Evolutionary conservation across 768 basidiomycete genomes (phyloP).

Genomic region (Megacollybia marginata): DNA sequence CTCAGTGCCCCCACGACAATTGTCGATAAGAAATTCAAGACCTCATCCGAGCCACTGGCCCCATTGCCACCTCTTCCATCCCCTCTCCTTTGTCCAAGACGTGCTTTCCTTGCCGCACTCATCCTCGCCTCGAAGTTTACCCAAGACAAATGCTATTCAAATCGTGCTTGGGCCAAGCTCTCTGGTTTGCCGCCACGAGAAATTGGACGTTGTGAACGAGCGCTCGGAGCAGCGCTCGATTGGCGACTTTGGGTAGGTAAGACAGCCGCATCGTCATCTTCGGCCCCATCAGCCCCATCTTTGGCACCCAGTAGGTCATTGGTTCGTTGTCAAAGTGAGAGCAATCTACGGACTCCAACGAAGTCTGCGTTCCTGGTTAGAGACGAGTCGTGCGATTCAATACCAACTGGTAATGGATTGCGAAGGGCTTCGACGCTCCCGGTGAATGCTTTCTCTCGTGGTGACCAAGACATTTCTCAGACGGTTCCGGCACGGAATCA

Average conservation of each 20-base stretch:
- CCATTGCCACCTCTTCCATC: conserved; percentile 49
- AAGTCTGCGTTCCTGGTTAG: conserved; percentile 16
- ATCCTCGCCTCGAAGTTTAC: conserved; percentile 90
- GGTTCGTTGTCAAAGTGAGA: conserved; percentile 46
- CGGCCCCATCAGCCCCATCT: conserved; percentile 11
- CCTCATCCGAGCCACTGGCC: conserved; percentile 7
- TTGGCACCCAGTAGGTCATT: conserved; percentile 27
- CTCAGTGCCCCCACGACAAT: conserved; percentile 11
- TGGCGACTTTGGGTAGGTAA: conserved; percentile 96
- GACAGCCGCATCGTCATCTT: conserved; percentile 29
- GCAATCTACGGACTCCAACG: conserved; percentile 16
- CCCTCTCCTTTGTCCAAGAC: conserved; percentile 79
- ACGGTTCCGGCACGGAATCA: background rate
- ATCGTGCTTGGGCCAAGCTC: conserved; percentile 90
- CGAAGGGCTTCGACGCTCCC: conserved; percentile 38
- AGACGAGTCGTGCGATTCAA: conserved; percentile 9
- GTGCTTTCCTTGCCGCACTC: conserved; percentile 81
- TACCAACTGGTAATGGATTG: conserved; percentile 13
- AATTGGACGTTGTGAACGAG: conserved; percentile 84
- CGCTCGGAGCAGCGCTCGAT: conserved; percentile 76
- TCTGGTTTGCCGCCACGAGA: conserved; percentile 83
- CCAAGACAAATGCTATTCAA: conserved; percentile 91
- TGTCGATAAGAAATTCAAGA: conserved; percentile 3
- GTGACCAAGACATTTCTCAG: conserved; percentile 7
- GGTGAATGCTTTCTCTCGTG: conserved; percentile 18